Conservation (phyloP, 768 basidiomycete genomes). For the Chalciporus piperatus region DNA sequence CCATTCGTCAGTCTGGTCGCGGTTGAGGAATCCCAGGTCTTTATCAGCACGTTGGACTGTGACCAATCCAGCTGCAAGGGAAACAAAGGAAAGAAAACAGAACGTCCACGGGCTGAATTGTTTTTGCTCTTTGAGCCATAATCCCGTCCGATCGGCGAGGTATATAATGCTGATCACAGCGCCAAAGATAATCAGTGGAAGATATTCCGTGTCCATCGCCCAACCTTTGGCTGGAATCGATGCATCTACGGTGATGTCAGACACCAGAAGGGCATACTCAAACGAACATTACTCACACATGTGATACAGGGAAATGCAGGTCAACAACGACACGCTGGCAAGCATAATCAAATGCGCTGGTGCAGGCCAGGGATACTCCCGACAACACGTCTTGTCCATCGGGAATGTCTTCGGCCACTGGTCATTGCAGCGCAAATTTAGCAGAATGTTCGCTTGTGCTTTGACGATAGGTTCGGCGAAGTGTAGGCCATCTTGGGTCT, state of each 20-base stretch:
- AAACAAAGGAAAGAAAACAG: conserved; percentile 49
- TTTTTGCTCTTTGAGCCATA: conserved; percentile 92
- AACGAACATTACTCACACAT: conserved; percentile 20
- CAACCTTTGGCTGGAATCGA: conserved; percentile 11
- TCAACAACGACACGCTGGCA: conserved; percentile 43
- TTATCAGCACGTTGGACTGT: conserved; percentile 73
- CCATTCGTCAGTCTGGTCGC: conserved; percentile 96
- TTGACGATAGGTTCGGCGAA: conserved; percentile 61
- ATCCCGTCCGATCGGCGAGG: conserved; percentile 77
- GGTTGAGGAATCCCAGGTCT: conserved; percentile 84
- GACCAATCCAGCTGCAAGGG: conserved; percentile 55
- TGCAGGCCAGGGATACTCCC: conserved; percentile 66
- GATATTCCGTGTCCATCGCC: conserved; percentile 14
- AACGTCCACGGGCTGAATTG: conserved; percentile 73
- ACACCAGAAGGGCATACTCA: conserved; percentile 6
- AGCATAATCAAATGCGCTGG: conserved; percentile 55
- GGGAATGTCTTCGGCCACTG: conserved; percentile 58
- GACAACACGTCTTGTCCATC: conserved; percentile 78
- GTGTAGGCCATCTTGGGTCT: conserved; percentile 86
- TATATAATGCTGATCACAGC: conserved; percentile 66
- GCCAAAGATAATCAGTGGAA: conserved; percentile 60
- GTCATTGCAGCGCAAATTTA: conserved; percentile 82
- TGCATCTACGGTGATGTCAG: conserved; percentile 16
- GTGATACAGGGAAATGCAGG: conserved; percentile 46
- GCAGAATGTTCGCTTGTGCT: conserved; percentile 71